Base-by-base conservation (phyloP, 78 protist species). In the Dictyostelium brefeldianum region DNA sequence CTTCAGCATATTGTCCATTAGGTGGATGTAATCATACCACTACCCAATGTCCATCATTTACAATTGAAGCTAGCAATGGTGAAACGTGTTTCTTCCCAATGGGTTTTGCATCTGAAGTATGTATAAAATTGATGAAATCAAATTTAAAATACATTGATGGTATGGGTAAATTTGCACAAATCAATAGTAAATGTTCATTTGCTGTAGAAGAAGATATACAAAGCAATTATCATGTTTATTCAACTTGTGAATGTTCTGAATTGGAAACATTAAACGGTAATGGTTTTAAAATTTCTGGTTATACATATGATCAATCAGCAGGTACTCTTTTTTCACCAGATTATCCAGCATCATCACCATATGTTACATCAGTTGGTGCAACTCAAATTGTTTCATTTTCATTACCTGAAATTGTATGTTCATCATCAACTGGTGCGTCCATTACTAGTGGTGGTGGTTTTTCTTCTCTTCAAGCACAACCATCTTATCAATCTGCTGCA, bases 381-480 rank as follows among this genome's bases (percentile, higher is more conserved):
- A 53, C 92, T 6, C 96, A 83, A 78, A 62, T 77, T 57, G 7
- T 70, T 41, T 4, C 54, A 4, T 7, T 25, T 6, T 10, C 10
- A 14, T 4, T 36, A 54, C 81, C 54, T n/a, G 96, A 93, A 78
- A 67, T 83, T 53, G 84, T 75, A 53, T 54, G 80, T 56, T 85
- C 90, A 46, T 54, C 84, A 4, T 20, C 29, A 9, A 83, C 81
- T 53, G 91, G 96, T 22, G 80, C 92, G 41, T 48, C 43, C 50
- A 93, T 83, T 48, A 67, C 81, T 78, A 43, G 80, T 77, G 96
- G 92, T 31, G 96, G 96, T 59, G 96, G 95, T 48, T 82, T 91
- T 79, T 48, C 85, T n/a, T 62, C 17, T 11, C n/a, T 75, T 80
- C 89, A 90, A 62, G 54, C 89, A 18, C 95, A 90, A 51, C 95